Base-by-base conservation (phyloP, 78 protist genomes). In the Monocercomonoides exilis region DNA sequence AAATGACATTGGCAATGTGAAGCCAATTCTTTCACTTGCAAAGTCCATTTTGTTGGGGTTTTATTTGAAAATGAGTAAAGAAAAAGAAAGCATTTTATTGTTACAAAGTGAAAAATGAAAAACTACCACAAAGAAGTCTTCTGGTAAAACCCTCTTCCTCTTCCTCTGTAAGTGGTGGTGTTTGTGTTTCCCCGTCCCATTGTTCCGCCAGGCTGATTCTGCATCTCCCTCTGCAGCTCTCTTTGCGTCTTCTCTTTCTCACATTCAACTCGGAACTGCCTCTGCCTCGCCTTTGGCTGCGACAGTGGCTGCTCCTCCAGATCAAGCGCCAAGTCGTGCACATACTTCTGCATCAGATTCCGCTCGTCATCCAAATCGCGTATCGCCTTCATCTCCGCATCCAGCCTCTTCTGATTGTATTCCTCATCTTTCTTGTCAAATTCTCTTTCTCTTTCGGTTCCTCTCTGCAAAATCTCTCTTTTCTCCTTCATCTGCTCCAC, bases 221-320 rank as follows among this genome's bases (percentile, higher is more conserved):
- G n/a, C n/a, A n/a, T n/a, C n/a, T n/a, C n/a, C n/a, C n/a, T n/a
- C n/a, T n/a, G n/a, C n/a, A n/a, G n/a, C n/a, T n/a, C n/a, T n/a
- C n/a, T n/a, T n/a, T n/a, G n/a, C n/a, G n/a, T n/a, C n/a, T n/a
- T 54, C 70, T 54, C 70, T 21, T 54, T 54, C 11, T 54, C 21
- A 11, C 11, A 54, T 29, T 54, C 70, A 21, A 54, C 70, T 21
- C 21, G 70, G 38, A 54, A 29, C 70, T 54, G 70, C 38, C 70
- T 11, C 21, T 54, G 70, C 21, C 70, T 54, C 38, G 70, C 70
- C 70, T 54, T 54, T 21, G 70, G 70, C 70, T 54, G 70, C 21
- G 70, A 54, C 38, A 54, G 70, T 54, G 70, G 70, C 70, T 54
- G 70, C 70, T 54, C 70, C 70, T 54, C 70, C 70, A 54, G 70